These are phyloP conservation scores for Penicillium coprophilum DNA, from an alignment of 495 filamentous ascomycete genomes.

Conservation along the genomic window DNA sequence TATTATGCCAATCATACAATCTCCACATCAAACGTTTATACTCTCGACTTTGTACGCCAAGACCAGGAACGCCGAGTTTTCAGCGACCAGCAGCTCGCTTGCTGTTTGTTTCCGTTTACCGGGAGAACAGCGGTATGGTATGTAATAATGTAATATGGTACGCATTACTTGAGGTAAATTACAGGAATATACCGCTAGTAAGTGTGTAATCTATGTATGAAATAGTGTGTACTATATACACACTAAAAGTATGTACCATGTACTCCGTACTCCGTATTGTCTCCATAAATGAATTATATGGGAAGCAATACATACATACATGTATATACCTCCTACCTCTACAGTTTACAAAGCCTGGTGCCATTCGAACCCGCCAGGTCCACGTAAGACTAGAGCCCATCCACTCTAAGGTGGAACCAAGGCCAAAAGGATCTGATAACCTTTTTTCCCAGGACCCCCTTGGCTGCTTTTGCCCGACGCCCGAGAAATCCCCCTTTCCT, in stretches of 20 bases:
- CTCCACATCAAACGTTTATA: background rate
- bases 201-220: background rate
- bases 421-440: slow-evolving; percentile 12
- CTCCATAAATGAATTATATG: background rate
- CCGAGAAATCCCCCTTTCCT: background rate
- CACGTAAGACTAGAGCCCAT: background rate
- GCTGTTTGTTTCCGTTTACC: background rate
- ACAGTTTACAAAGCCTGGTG: background rate
- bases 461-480: background rate
- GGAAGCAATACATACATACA: background rate
- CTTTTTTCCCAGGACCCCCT: background rate
- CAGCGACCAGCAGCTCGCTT: background rate
- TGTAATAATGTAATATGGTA: background rate
- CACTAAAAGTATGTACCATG: too few relatives aligned
- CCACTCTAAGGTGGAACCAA: slow-evolving; percentile 1
- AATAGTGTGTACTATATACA: too few relatives aligned
- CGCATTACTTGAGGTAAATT: background rate
- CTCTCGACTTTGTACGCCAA: background rate
- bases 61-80: slow-evolving; percentile 1
- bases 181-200: slow-evolving; percentile 1
- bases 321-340: background rate
- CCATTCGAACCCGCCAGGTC: background rate
- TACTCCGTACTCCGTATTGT: too few relatives aligned
- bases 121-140: background rate
- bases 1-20: background rate